Evolutionary conservation across 2,329 filamentous ascomycete species (phyloP).

Genomic region (Penicillium sp.): DNA sequence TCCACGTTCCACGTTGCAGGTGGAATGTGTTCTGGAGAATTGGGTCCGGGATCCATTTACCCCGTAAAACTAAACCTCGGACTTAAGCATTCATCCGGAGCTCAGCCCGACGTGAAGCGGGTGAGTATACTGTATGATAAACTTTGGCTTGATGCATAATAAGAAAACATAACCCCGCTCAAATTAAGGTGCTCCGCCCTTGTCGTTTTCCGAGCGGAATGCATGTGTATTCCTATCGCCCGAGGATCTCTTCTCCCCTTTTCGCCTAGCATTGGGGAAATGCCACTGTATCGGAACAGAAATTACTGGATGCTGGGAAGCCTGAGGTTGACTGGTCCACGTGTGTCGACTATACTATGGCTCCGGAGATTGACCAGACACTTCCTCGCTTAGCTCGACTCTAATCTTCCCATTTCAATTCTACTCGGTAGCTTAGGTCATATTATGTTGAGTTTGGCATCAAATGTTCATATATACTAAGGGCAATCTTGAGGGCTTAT

Average conservation of each 20-base stretch:
- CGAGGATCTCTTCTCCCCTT: conserved; percentile 14
- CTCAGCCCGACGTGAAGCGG: conserved; percentile 16
- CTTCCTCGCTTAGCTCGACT: not conserved
- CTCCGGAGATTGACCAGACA: not conserved
- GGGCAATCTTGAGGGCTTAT: not conserved
- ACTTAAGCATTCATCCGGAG: conserved; percentile 6
- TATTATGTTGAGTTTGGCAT: not conserved
- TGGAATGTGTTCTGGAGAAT: not conserved
- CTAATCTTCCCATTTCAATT: not conserved
- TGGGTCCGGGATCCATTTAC: not conserved
- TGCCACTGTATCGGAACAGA: no score
- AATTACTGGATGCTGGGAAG: not conserved
- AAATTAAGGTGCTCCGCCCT: not conserved
- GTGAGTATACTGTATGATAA: conserved; percentile 7
- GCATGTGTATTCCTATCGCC: not conserved
- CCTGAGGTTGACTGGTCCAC: no score
- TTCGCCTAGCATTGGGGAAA: conserved; percentile 9
- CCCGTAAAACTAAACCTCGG: not conserved
- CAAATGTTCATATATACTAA: not conserved
- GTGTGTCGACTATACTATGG: not conserved
- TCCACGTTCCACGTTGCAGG: not conserved
- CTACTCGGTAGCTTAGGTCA: not conserved
- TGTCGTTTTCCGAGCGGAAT: not conserved
- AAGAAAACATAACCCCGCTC: conserved; percentile 18
- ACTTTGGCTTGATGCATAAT: conserved; percentile 18